phyloP scores from a whole-genome alignment of 2,329 filamentous ascomycete genomes.

The Pseudogymnoascus sp. region DNA sequence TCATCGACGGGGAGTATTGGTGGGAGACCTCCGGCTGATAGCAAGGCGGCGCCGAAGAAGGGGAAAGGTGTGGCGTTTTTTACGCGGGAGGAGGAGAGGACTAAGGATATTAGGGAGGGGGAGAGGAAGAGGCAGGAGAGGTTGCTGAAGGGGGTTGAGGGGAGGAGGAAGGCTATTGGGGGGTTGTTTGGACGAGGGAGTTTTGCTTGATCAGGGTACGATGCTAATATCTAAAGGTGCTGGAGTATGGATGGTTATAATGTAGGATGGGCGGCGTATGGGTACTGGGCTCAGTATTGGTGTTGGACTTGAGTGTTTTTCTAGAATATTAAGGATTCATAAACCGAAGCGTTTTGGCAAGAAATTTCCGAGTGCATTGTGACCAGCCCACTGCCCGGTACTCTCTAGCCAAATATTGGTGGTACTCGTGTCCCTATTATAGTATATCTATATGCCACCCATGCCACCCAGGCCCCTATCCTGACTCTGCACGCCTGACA shows the following conservation, averaged over 20 bases:
- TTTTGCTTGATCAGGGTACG: slow-evolving; percentile 32
- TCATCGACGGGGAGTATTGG: slow-evolving; percentile 28
- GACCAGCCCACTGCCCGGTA: slow-evolving; percentile 6
- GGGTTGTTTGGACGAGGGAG: slow-evolving; percentile 49
- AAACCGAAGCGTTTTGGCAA: not conserved
- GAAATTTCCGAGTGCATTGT: slow-evolving; percentile 9
- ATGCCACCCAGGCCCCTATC: not conserved
- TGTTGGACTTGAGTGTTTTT: not conserved
- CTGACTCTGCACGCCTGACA: slow-evolving; percentile 41
- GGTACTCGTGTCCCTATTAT: not conserved
- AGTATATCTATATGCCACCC: slow-evolving; percentile 3
- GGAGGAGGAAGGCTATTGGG: slow-evolving; percentile 46
- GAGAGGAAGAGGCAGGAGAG: slow-evolving; percentile 50
- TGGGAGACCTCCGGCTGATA: slow-evolving; percentile 15
- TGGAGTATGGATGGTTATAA: not conserved
- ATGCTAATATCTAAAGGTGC: not conserved
- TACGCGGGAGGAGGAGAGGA: slow-evolving; percentile 49
- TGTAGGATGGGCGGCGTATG: not conserved
- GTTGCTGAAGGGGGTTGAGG: slow-evolving; percentile 49
- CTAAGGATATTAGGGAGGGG: slow-evolving; percentile 45
- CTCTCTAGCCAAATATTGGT: not conserved
- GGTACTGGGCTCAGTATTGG: not conserved
- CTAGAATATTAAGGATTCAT: slow-evolving; percentile 27
- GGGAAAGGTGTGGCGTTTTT: slow-evolving; percentile 55
- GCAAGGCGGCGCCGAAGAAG: slow-evolving; percentile 46